Percentiles rank a stretch among this genome's conserved stretches.
These are phyloP conservation scores for Aspergillus homomorphus DNA, from an alignment of 495 filamentous ascomycete genomes.

Conservation along the genomic window DNA sequence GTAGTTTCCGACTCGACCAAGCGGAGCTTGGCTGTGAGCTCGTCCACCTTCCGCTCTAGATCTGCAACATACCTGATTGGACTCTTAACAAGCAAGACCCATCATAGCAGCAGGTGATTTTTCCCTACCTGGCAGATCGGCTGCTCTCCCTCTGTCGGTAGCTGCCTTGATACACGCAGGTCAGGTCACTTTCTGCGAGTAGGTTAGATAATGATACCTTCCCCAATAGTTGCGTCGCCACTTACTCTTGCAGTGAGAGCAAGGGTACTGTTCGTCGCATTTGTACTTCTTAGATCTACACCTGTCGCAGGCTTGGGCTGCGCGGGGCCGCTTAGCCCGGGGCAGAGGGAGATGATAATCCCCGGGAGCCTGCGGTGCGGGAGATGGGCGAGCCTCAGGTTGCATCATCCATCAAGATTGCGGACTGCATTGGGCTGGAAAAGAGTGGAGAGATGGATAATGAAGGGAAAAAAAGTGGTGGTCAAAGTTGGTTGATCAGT, in stretches of 20 bases:
- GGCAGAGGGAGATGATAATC: conserved; percentile 26
- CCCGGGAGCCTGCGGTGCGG: conserved; percentile 8
- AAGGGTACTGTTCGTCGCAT: conserved; percentile 43
- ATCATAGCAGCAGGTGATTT: neutral
- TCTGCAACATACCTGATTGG: conserved; percentile 33
- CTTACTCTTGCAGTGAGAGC: conserved; percentile 40
- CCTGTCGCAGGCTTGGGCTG: conserved; percentile 41
- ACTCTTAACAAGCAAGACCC: neutral
- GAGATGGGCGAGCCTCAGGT: conserved; percentile 12
- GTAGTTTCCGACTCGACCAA: conserved; percentile 22
- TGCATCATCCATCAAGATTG: conserved; percentile 22
- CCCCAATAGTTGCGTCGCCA: neutral
- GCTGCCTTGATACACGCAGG: conserved; percentile 38
- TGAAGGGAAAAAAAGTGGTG: neutral
- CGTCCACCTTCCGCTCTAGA: conserved; percentile 39
- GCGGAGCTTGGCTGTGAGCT: conserved; percentile 30
- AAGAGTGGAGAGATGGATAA: neutral
- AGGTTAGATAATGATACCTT: neutral
- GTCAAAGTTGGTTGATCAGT: neutral
- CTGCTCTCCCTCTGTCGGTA: conserved; percentile 36
- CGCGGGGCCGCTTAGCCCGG: conserved; percentile 37
- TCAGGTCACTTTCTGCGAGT: conserved; percentile 27
- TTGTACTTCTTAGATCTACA: conserved; percentile 46
- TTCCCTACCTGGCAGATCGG: conserved; percentile 36
- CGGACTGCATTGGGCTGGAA: neutral